A percentile compares a stretch with the other conserved stretches of the same genome.
phyloP scores from a whole-genome alignment of 148 eudicot species.

The Amaranthus hypochondriacus region DNA sequence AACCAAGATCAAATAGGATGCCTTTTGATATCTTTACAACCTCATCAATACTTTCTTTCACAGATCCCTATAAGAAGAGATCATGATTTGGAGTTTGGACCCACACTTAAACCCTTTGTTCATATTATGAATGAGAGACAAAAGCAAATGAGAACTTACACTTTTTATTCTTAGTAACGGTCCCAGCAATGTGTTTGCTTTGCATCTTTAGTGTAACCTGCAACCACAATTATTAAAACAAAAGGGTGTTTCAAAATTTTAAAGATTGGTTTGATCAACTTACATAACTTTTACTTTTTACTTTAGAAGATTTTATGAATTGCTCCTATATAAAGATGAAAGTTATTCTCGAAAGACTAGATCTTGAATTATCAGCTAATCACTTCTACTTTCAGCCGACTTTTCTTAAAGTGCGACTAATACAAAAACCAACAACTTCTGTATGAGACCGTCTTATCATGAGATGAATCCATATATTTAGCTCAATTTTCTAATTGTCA shows the following conservation, averaged over 20 bases:
- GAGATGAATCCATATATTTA: too few relatives aligned
- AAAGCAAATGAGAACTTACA: conserved; percentile 57
- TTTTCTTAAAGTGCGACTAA: too few relatives aligned
- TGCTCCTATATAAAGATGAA: background rate
- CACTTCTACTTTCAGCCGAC: background rate
- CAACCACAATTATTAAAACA: conserved; percentile 19
- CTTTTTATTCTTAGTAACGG: conserved; percentile 99
- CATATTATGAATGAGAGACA: conserved; percentile 37
- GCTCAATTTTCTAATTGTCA: too few relatives aligned
- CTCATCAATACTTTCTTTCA: conserved; percentile 44
- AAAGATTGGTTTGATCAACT: conserved; percentile 34
- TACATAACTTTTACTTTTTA: conserved; percentile 23
- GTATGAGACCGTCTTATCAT: too few relatives aligned
- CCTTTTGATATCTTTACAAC: conserved; percentile 36
- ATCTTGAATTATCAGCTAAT: conserved; percentile 34
- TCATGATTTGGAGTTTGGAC: conserved; percentile 20
- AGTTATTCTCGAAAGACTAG: conserved; percentile 15
- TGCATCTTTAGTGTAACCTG: conserved; percentile 95
- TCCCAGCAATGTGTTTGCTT: conserved; percentile 96
- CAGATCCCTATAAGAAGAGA: conserved; percentile 66
- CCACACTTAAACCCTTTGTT: conserved; percentile 36
- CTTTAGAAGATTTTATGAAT: conserved; percentile 20
- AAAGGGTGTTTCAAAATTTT: conserved; percentile 15
- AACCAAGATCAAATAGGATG: conserved; percentile 22
- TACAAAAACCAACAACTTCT: too few relatives aligned